Evolutionary conservation across 306 rosid species (phyloP), one percentile per base, ranked within the genome.

Genomic region (Corylus heterophylla): DNA sequence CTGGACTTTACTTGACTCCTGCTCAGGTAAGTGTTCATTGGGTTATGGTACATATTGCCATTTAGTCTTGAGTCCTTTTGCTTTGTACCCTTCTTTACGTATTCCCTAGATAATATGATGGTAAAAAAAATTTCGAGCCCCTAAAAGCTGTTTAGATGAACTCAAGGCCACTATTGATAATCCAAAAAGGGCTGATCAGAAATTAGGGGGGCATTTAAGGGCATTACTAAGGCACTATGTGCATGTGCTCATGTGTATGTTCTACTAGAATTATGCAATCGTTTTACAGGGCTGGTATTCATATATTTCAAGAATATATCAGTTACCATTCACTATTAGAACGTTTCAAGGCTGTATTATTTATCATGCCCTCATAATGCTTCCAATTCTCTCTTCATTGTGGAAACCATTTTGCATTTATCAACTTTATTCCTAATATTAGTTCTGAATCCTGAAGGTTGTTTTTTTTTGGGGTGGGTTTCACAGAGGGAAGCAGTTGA

Each of bases 401-500:
- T 4, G 27, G 22, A 71, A 64, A 29, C 27, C 22, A 31, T 77
- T 62, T 44, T 63, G 77, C 62, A 7, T 27, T 47, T 49, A 31
- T 13, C 6, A 8, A 37, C 27, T 71, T 71, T 66, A 42, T 2
- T 54, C 12, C 62, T 50, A 20, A 37, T 49, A 51, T 74, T 59
- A 47, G 63, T 80, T 80, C 80, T 45, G 80, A 62, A 69, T 47
- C 61, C 74, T 85, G 74, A 78, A 81, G 76, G 35, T 81, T 84
- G 51, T 64, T 54, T 75, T 22, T 78, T 78, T 66, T 70, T 35
- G 69, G 76, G 85, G 5, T 7, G 44, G 74, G 61, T 82, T 82
- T 50, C 25, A 8, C 92, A 95, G 99, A 93, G 96, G 82, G 99
- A 95, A 88, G 99, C 99, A 27, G 99, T 95, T 25, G 99, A 95